These are phyloP conservation scores for Vicia faba DNA, from an alignment of 306 rosid genomes.

Conservation along the genomic window DNA sequence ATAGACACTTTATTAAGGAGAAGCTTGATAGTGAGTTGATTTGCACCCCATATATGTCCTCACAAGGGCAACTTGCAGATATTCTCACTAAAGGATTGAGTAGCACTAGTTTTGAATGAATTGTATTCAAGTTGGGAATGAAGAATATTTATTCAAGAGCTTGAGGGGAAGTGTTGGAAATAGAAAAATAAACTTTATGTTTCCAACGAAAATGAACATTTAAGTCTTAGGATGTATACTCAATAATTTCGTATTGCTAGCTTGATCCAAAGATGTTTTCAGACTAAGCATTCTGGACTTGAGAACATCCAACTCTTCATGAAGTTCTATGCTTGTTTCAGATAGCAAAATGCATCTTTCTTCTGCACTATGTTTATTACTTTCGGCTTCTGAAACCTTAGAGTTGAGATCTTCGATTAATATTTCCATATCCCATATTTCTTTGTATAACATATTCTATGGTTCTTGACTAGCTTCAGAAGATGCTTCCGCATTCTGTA, in stretches of 20 bases:
- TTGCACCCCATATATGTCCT: no score
- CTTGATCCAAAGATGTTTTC: slow-evolving; percentile 67
- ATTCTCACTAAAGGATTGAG: no score
- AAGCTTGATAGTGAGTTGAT: no score
- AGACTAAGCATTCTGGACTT: slow-evolving; percentile 53
- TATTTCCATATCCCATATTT: slow-evolving; percentile 98
- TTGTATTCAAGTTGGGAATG: no score
- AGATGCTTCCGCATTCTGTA: slow-evolving; percentile 73
- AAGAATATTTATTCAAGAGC: no score
- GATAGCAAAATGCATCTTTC: slow-evolving; percentile 64
- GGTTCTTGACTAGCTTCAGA: slow-evolving; percentile 98
- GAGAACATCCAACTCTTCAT: slow-evolving; percentile 60
- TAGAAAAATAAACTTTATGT: no score
- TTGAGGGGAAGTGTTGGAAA: no score
- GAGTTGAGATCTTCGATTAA: slow-evolving; percentile 93
- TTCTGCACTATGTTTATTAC: slow-evolving; percentile 61
- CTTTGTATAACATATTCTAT: slow-evolving; percentile 90
- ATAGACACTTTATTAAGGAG: no score
- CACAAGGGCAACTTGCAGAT: no score
- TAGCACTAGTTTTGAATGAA: no score
- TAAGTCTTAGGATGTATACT: no score
- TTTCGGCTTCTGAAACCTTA: slow-evolving; percentile 78
- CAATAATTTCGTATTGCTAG: slow-evolving; percentile 48
- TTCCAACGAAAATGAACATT: no score
- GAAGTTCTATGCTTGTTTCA: slow-evolving; percentile 66